Evolutionary conservation across 495 filamentous ascomycete genomes (phyloP).

Genomic region (Wilcoxina mikolae): DNA sequence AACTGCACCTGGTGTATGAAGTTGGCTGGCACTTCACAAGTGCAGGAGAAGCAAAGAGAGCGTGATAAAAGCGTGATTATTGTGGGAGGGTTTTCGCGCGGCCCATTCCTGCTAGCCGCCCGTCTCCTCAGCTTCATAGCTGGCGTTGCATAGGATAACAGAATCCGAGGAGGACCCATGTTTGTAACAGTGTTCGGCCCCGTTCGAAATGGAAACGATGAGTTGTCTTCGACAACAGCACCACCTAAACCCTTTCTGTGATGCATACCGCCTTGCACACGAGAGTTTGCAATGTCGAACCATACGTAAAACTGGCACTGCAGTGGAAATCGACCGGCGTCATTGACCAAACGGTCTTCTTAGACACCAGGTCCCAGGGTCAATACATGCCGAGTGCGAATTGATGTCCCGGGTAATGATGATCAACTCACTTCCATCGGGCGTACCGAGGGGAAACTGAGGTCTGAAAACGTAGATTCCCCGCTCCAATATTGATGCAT

Average conservation of each 20-base stretch:
- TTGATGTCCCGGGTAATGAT: background rate
- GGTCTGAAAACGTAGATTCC: background rate
- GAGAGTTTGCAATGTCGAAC: constrained; percentile 1
- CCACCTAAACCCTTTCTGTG: constrained; percentile 10
- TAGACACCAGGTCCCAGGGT: background rate
- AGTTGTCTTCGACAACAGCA: constrained; percentile 11
- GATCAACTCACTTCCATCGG: background rate
- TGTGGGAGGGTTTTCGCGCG: background rate
- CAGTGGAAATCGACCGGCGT: background rate
- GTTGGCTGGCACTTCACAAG: background rate
- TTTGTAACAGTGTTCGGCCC: constrained; percentile 5
- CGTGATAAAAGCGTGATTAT: constrained; percentile 1
- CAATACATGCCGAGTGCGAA: constrained; percentile 4
- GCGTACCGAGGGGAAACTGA: background rate
- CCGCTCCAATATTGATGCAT: background rate
- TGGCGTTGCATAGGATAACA: constrained; percentile 6
- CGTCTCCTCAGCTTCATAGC: constrained; percentile 1
- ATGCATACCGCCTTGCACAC: constrained; percentile 1
- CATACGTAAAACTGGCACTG: background rate
- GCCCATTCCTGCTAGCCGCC: constrained; percentile 3
- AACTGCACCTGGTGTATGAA: constrained; percentile 1
- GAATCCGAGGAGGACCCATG: constrained; percentile 6
- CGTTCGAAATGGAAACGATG: constrained; percentile 12
- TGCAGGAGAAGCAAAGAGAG: background rate
- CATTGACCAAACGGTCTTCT: background rate